Evolutionary conservation across 2,329 filamentous ascomycete species (phyloP).

Genomic region (Aspergillus cejpii): DNA sequence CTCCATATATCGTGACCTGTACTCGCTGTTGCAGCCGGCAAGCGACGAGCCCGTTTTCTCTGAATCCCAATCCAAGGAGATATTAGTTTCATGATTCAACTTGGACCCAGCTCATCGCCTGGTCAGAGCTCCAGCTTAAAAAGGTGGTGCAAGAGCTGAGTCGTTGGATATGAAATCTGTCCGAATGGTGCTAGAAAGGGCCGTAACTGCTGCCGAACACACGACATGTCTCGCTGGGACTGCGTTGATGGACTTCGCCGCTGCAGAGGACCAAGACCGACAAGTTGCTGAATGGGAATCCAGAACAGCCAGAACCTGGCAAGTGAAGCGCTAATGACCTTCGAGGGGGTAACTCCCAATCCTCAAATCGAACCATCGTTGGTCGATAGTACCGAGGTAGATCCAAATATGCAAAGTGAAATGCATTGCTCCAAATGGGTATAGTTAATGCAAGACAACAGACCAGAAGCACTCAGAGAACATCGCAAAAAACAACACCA

Average conservation of each 20-base stretch:
- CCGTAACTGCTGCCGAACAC: background rate
- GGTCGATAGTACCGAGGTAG: no score
- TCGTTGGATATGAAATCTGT: conserved; percentile 51
- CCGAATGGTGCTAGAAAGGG: background rate
- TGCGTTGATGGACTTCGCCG: conserved; percentile 63
- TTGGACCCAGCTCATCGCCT: conserved; percentile 61
- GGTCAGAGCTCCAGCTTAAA: conserved; percentile 49
- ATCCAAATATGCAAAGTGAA: background rate
- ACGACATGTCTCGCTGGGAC: conserved; percentile 54
- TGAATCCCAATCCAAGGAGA: conserved; percentile 66
- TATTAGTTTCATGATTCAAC: conserved; percentile 72
- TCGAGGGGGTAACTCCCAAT: no score
- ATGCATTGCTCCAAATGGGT: conserved; percentile 1
- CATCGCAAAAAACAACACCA: background rate
- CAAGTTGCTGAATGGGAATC: no score
- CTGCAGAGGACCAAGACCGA: no score
- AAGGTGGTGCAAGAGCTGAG: conserved; percentile 68
- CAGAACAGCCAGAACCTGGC: no score
- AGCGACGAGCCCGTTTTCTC: conserved; percentile 60
- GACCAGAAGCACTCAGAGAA: background rate
- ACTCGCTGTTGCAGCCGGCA: conserved; percentile 52
- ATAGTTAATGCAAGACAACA: background rate
- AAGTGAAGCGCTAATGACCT: no score
- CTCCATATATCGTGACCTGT: conserved; percentile 56
- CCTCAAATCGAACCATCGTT: no score